Percentiles rank a stretch among this genome's conserved stretches.
phyloP scores from a whole-genome alignment of 2,329 filamentous ascomycete genomes.

The Emericellopsis cladophorae region DNA sequence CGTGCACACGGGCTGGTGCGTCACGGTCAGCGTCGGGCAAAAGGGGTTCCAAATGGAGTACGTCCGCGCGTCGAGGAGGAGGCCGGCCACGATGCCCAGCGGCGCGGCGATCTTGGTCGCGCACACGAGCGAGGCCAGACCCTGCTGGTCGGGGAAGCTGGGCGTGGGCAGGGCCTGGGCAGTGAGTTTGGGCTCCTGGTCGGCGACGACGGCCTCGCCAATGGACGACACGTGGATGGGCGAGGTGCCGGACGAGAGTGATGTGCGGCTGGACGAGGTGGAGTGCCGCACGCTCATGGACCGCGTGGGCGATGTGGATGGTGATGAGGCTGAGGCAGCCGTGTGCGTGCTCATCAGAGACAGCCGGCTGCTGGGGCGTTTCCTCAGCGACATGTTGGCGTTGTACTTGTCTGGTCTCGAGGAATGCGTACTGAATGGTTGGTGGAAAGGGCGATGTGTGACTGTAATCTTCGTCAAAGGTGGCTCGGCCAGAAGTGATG shows the following conservation, averaged over 20 bases:
- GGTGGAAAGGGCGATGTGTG: too few species aligned
- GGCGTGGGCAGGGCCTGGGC: conserved; percentile 13
- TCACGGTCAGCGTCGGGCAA: conserved; percentile 13
- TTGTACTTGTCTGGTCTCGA: too few species aligned
- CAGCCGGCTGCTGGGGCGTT: too few species aligned
- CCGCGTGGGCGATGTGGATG: neutral
- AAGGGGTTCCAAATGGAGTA: conserved; percentile 24
- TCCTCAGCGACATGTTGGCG: too few species aligned
- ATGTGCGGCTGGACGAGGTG: neutral
- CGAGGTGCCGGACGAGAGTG: neutral
- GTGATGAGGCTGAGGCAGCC: too few species aligned
- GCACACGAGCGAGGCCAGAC: conserved; percentile 15
- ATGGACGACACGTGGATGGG: neutral
- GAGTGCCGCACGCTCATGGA: neutral
- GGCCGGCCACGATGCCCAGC: conserved; percentile 15
- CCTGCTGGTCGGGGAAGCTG: conserved; percentile 8
- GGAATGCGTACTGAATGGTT: too few species aligned
- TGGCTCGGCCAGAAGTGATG: too few species aligned
- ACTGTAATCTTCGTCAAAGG: too few species aligned
- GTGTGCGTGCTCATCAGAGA: too few species aligned
- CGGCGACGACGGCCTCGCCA: conserved; percentile 5
- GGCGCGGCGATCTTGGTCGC: conserved; percentile 18
- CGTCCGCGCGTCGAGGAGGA: conserved; percentile 14
- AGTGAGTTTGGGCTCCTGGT: conserved; percentile 6
- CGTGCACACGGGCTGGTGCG: conserved; percentile 5